Base-by-base conservation (phyloP, 2,329 filamentous ascomycete species). In the Verticillium albo-atrum region DNA sequence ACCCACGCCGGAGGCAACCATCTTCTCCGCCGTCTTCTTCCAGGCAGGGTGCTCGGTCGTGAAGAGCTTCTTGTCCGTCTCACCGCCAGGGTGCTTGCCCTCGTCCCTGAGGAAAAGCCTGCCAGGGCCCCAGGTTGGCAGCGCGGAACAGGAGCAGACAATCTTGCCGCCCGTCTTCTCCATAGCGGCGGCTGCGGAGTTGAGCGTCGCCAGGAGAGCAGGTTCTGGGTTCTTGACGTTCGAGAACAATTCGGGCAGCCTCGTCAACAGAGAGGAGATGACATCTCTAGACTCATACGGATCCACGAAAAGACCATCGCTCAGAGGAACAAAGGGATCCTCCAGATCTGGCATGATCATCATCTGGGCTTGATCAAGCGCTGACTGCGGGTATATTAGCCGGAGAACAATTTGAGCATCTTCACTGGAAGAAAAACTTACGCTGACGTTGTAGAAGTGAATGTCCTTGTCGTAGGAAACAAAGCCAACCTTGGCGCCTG, bases 331-430 rank as follows among this genome's bases (percentile, higher is more conserved):
- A 72, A 99, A 99, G 0, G 95, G 95, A 66, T 99, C 95, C 68
- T 98, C 93, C 55, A 99, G 84, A 71, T 99, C 95, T 3, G 95
- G 91, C 91, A 99, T 97, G 56, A 99, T 93, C 80, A 99, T 86
- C 92, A 99, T 97, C 71, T 99, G 95, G 10, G 95, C 92, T 75
- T 92, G 88, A 58, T 95, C 89, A 50, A 97, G 79, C 47, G 83
- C 83, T 37, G 92, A 76, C 88, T 91, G 9, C 7, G 12, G 15
- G 35, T 55, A 61, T 17, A 58, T 59, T 54, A 23, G 20, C 25
- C 20, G 27, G 23, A 25, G 14, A 27, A 54, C n/a, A 32, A 15
- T 6, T 9, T 23, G 5, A 7, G 30, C 12, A 2, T 30, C 2
- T 7, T 1, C 30, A 32, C n/a, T n/a, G n/a, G n/a, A n/a, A n/a